Evolutionary conservation across 352 stramenopile genomes (phyloP).

Genomic region (Globisporangium alternatum): DNA sequence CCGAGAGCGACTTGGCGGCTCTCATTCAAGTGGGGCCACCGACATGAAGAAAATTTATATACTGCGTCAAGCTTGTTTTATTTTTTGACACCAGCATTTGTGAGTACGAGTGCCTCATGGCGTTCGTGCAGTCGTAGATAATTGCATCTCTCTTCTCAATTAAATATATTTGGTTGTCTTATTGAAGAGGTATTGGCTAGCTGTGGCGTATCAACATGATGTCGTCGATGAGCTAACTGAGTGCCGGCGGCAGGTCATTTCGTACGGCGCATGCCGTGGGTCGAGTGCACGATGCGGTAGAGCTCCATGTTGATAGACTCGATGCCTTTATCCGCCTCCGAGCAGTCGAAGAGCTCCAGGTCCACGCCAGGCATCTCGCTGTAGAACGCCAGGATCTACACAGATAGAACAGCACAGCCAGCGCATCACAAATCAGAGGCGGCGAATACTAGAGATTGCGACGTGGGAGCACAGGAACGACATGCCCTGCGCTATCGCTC

Average conservation of each 20-base stretch:
- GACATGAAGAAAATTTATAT: slow-evolving; percentile 14
- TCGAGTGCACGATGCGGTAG: slow-evolving; percentile 62
- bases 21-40: neutral
- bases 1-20: neutral
- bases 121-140: neutral
- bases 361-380: slow-evolving; percentile 74
- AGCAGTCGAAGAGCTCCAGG: slow-evolving; percentile 79
- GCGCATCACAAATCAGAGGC: no score
- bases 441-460: neutral
- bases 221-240: neutral
- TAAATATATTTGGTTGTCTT: slow-evolving; percentile 12
- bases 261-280: slow-evolving; percentile 26
- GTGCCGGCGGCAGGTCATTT: slow-evolving; percentile 10
- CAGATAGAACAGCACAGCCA: neutral
- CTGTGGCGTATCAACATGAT: neutral
- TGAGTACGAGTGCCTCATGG: neutral
- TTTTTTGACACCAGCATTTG: neutral
- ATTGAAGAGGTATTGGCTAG: neutral
- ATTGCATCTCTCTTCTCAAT: neutral
- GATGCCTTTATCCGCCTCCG: slow-evolving; percentile 70
- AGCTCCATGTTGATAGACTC: slow-evolving; percentile 73
- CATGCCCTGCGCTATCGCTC: neutral
- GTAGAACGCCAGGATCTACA: slow-evolving; percentile 85
- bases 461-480: neutral
- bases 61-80: slow-evolving; percentile 7